These are phyloP conservation scores for Pleurotus tuber-regium DNA, from an alignment of 768 basidiomycete genomes.

Conservation along the genomic window DNA sequence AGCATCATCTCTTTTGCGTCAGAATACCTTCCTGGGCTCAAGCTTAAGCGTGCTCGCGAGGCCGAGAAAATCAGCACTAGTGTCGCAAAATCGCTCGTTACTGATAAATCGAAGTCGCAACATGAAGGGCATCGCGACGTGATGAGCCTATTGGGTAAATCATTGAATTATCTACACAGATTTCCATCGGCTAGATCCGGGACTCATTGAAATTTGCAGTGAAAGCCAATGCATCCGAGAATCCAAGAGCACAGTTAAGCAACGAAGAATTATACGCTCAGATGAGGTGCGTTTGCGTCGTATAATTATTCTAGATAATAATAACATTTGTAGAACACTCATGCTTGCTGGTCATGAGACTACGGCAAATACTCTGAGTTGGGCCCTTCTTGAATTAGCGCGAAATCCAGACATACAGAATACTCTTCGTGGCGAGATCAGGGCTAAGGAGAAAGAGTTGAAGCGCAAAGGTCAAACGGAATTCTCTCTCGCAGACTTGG, in stretches of 20 bases:
- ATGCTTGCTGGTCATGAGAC: slow-evolving; percentile 17
- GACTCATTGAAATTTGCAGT: slow-evolving; percentile 10
- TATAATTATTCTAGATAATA: no score
- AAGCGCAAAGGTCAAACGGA: slow-evolving; percentile 30
- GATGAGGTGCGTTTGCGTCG: no score
- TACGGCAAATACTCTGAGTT: slow-evolving; percentile 19
- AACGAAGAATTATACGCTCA: slow-evolving; percentile 16
- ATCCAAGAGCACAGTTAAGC: slow-evolving; percentile 14
- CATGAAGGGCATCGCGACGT: background rate
- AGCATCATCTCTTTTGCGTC: no score
- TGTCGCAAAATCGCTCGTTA: background rate
- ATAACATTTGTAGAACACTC: slow-evolving; percentile 6
- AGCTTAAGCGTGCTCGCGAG: no score
- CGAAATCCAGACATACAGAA: slow-evolving; percentile 15
- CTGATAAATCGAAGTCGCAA: background rate
- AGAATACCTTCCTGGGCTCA: no score
- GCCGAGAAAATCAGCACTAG: no score
- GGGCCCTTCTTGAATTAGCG: slow-evolving; percentile 29
- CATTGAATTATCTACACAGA: no score
- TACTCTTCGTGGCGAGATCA: slow-evolving; percentile 56
- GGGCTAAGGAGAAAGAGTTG: slow-evolving; percentile 25
- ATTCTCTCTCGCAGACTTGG: slow-evolving; percentile 42
- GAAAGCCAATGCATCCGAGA: slow-evolving; percentile 18
- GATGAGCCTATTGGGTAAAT: background rate
- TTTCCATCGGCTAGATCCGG: no score